Evolutionary conservation across 179 eudicot genomes (phyloP), one percentile per base, ranked within the genome.

Genomic region (Gypsophila paniculata): DNA sequence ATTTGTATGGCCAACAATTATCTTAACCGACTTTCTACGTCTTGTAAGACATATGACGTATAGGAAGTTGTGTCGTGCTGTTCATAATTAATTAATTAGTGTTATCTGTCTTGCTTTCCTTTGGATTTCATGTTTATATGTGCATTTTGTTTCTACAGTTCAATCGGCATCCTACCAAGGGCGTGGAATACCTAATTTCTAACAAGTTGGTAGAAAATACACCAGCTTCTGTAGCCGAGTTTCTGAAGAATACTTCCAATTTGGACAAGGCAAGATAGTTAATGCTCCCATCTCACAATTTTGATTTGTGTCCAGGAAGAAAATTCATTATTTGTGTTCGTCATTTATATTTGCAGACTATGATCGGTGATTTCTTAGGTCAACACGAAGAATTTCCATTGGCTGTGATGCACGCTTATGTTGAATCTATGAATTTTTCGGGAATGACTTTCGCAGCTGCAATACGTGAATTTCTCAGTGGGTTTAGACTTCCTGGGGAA

Each of bases 401-500:
- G 74, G 86, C 94, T 61, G 96, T 91, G 66, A 94, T 94, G 99
- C 97, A 91, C 82, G 91, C 99, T 68, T 94, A 86, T 80, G 99
- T 94, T 72, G 97, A 91, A 78, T 88, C 91, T 46, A 89, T 94
- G 92, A 83, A 88, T 65, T 89, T 94, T 72, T 89, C 92, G 61
- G 94, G 84, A 75, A 87, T 94, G 97, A 88, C 86, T 68, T 94
- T 94, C 86, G 94, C 80, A 73, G 58, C 88, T 81, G 99, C 99
- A 49, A 85, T 94, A 48, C 97, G 99, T 25, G 93, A 88, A 71
- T 94, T 89, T 68, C 96, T 94, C 54, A 83, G 80, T 78, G 99
- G 97, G 39, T 91, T 94, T 76, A 86, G 97, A 79, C 96, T 94
- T 86, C 99, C 99, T 54, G 94, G 97, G 74, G 99, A 94, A 87